Percentiles rank a stretch among this genome's conserved stretches.
Evolutionary conservation across 495 filamentous ascomycete genomes (phyloP).

Genomic region (Apiosordaria backusii): DNA sequence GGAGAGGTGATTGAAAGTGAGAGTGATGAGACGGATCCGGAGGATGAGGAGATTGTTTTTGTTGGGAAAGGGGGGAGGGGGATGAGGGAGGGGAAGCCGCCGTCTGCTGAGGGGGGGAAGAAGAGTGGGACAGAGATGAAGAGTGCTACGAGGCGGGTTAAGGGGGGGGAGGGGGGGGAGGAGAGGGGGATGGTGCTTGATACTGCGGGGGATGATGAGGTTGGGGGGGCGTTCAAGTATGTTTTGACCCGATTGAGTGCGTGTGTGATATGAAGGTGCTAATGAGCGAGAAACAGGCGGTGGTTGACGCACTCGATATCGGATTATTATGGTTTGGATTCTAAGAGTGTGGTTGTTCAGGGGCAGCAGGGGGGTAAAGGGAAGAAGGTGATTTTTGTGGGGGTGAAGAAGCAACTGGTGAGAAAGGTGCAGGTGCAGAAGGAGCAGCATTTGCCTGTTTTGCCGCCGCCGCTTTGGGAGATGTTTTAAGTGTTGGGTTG

Average conservation of each 20-base stretch:
- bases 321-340: constrained; percentile 84
- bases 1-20: constrained; percentile 31
- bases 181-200: constrained; percentile 78
- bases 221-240: constrained; percentile 76
- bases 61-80: constrained; percentile 69
- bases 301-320: constrained; percentile 95
- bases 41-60: constrained; percentile 93
- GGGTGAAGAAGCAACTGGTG: constrained; percentile 54
- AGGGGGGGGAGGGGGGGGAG: constrained; percentile 57
- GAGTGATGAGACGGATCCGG: constrained; percentile 52
- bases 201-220: constrained; percentile 68
- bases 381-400: constrained; percentile 85
- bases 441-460: constrained; percentile 9
- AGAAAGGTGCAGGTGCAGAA: neutral
- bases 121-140: constrained; percentile 34
- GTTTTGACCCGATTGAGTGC: constrained; percentile 24
- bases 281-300: constrained; percentile 50
- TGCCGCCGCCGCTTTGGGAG: constrained; percentile 35
- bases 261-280: neutral
- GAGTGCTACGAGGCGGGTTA: constrained; percentile 57
- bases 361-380: constrained; percentile 56
- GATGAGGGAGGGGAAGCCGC: constrained; percentile 58
- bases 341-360: constrained; percentile 68
- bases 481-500: constrained; percentile 23
- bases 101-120: constrained; percentile 27